Evolutionary conservation across 2,329 filamentous ascomycete genomes (phyloP).

Genomic region (Sporothrix protearum): DNA sequence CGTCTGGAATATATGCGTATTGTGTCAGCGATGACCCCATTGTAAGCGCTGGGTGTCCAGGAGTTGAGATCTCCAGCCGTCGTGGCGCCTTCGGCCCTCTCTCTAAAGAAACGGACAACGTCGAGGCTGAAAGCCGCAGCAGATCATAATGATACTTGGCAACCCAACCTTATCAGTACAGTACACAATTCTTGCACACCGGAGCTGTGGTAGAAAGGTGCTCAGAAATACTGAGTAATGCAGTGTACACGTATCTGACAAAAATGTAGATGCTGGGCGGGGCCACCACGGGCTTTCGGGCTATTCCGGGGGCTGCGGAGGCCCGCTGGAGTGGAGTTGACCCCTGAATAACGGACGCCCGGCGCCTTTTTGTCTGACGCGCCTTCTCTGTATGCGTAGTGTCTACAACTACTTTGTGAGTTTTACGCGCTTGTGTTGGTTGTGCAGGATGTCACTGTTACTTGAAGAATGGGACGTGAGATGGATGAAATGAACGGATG

Average conservation of each 20-base stretch:
- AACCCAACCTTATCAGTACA: too few relatives aligned
- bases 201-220: too few relatives aligned
- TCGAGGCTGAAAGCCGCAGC: neutral
- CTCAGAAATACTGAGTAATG: neutral
- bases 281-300: constrained; percentile 18
- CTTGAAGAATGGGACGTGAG: neutral
- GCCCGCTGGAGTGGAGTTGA: constrained; percentile 12
- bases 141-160: neutral
- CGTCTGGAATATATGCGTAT: neutral
- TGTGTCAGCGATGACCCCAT: neutral
- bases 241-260: neutral
- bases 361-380: neutral
- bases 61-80: neutral
- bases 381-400: neutral
- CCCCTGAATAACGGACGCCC: constrained; percentile 2
- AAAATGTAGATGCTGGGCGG: neutral
- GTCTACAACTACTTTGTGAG: too few relatives aligned
- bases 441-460: neutral
- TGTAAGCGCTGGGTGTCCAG: neutral
- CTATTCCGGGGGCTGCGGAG: constrained; percentile 20
- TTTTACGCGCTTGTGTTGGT: neutral
- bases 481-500: neutral
- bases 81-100: neutral
- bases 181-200: neutral
- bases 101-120: neutral